Percentiles rank a stretch among this genome's conserved stretches.
phyloP scores from a whole-genome alignment of 1,284 basidiomycete species.

The Leccinum solheimii region DNA sequence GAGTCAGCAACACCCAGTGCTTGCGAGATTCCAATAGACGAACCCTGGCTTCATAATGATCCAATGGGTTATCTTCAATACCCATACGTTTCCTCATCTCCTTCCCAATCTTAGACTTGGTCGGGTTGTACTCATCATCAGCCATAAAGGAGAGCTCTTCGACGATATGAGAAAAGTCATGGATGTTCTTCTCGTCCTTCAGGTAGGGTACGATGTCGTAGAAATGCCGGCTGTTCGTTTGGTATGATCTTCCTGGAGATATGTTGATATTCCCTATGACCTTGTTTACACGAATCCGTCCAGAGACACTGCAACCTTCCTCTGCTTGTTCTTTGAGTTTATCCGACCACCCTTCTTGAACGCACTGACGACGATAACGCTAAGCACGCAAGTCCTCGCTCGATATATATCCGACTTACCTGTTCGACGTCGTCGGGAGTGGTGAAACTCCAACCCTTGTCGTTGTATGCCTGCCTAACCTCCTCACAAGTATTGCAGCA shows the following conservation, averaged over 20 bases:
- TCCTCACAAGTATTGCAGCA: slow-evolving; percentile 98
- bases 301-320: slow-evolving; percentile 94
- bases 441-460: slow-evolving; percentile 92
- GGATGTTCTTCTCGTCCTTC: slow-evolving; percentile 80
- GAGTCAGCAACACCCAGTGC: slow-evolving; percentile 8
- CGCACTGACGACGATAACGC: slow-evolving; percentile 60
- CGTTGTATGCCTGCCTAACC: slow-evolving; percentile 87
- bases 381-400: slow-evolving; percentile 2
- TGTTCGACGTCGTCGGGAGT: slow-evolving; percentile 93
- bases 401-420: slow-evolving; percentile 48
- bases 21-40: slow-evolving; percentile 17
- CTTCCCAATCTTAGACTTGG: slow-evolving; percentile 60
- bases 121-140: slow-evolving; percentile 75
- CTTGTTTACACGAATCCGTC: slow-evolving; percentile 94
- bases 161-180: slow-evolving; percentile 93
- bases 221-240: slow-evolving; percentile 78
- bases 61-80: slow-evolving; percentile 78
- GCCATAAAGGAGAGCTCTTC: slow-evolving; percentile 83
- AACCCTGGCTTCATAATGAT: slow-evolving; percentile 68
- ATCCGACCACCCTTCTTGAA: slow-evolving; percentile 92
- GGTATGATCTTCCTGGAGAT: slow-evolving; percentile 92
- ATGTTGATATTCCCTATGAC: slow-evolving; percentile 91
- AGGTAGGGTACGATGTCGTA: slow-evolving; percentile 97
- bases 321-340: slow-evolving; percentile 89
- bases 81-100: slow-evolving; percentile 78